Percentiles rank a stretch among this genome's conserved stretches.
Evolutionary conservation across 2,329 filamentous ascomycete genomes (phyloP).

Genomic region (Apiospora marii): DNA sequence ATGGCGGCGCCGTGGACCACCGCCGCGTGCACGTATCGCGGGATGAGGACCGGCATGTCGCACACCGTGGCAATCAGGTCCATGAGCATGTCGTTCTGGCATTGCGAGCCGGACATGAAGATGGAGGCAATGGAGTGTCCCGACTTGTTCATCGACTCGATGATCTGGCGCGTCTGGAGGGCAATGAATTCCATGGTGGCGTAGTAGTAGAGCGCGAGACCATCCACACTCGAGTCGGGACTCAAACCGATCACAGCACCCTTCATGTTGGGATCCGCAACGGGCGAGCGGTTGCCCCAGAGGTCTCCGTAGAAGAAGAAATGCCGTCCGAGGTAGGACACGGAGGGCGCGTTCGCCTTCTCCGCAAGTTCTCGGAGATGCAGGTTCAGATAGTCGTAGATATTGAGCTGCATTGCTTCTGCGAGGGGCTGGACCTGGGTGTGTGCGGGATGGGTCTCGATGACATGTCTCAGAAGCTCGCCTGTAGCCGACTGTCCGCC

Average conservation of each 20-base stretch:
- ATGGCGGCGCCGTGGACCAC: constrained; percentile 98
- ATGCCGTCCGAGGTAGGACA: constrained; percentile 88
- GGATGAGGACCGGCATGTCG: constrained; percentile 91
- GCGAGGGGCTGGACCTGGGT: constrained; percentile 80
- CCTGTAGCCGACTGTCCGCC: constrained; percentile 96
- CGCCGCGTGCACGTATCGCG: constrained; percentile 91
- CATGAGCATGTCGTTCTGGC: constrained; percentile 94
- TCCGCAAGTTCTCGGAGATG: constrained; percentile 77
- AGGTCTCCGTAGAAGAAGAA: constrained; percentile 99
- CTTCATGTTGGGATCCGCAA: constrained; percentile 93
- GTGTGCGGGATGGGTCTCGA: constrained; percentile 94
- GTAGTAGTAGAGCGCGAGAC: constrained; percentile 92
- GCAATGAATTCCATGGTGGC: constrained; percentile 98
- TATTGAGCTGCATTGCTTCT: constrained; percentile 83
- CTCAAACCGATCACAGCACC: constrained; percentile 87
- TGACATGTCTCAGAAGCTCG: constrained; percentile 90
- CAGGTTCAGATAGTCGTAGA: constrained; percentile 94
- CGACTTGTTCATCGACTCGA: constrained; percentile 89
- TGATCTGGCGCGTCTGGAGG: constrained; percentile 93
- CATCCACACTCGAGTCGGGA: constrained; percentile 85
- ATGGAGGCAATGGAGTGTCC: constrained; percentile 90
- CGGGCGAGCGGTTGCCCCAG: constrained; percentile 93
- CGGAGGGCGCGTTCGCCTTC: constrained; percentile 73
- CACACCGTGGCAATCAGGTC: constrained; percentile 89
- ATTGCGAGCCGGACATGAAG: constrained; percentile 99